Conservation (phyloP, 2,329 filamentous ascomycete genomes). For the Talaromyces rugulosus region DNA sequence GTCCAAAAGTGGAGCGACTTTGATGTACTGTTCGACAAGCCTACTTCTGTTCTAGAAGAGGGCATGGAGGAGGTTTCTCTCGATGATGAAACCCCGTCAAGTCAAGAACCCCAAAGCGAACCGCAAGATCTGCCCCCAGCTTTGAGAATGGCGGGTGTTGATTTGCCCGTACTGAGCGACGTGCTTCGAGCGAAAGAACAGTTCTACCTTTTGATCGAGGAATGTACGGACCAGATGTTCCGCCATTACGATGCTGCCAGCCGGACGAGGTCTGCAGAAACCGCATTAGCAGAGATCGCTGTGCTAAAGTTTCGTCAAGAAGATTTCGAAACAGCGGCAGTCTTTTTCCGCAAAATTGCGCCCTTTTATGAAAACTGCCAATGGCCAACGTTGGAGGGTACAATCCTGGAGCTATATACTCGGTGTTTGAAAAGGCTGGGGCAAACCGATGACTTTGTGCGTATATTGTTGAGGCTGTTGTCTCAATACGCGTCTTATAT, state of each 20-base stretch:
- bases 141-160: slow-evolving; percentile 44
- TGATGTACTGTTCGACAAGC: slow-evolving; percentile 34
- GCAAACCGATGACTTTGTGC: slow-evolving; percentile 73
- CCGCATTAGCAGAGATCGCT: slow-evolving; percentile 78
- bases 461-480: slow-evolving; percentile 66
- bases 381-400: slow-evolving; percentile 76
- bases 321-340: slow-evolving; percentile 69
- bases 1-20: slow-evolving; percentile 68
- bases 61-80: slow-evolving; percentile 34
- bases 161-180: slow-evolving; percentile 55
- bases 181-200: slow-evolving; percentile 59
- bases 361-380: slow-evolving; percentile 72
- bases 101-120: neutral
- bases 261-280: slow-evolving; percentile 71
- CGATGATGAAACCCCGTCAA: slow-evolving; percentile 20
- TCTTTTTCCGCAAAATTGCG: slow-evolving; percentile 73
- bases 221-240: slow-evolving; percentile 77
- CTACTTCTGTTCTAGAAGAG: slow-evolving; percentile 19
- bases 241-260: slow-evolving; percentile 78
- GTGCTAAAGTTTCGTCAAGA: slow-evolving; percentile 73
- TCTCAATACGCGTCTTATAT: slow-evolving; percentile 32
- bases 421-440: slow-evolving; percentile 74
- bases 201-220: slow-evolving; percentile 66
- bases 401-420: slow-evolving; percentile 81
- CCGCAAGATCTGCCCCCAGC: neutral